Base-by-base conservation (phyloP, 2,329 filamentous ascomycete species). In the Trichoderma cornu-damae region DNA sequence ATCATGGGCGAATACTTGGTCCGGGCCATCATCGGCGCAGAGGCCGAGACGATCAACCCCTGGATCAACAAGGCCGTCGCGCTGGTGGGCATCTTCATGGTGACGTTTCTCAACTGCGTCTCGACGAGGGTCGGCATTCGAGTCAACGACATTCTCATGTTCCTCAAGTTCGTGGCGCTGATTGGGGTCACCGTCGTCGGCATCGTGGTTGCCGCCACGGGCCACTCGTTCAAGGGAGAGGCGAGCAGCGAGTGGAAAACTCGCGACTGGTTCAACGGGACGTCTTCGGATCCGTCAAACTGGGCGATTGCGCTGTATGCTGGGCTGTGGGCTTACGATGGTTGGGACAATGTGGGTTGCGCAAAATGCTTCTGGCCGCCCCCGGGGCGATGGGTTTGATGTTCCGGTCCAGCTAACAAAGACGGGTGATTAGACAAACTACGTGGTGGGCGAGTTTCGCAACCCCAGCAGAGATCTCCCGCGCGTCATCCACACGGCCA, bases 1-100 rank as follows among this genome's bases (percentile, higher is more conserved):
- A 96, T 99, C 67, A 96, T 97, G 78, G 94, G 94, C 42, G 94
- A 99, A 73, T 99, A 99, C 69, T 77, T 96, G n/a, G 90, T 96
- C 53, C 82, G 91, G 46, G 92, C 91, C 12, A 81, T 88, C 42
- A 87, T 96, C 59, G 92, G 92, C 7, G 85, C 91, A n/a, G 90
- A 96, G 58, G 89, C 89, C 2, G 86, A 89, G 66, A 84, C 85
- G 22, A 81, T 91, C 56, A 94, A 84, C 67, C 83, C 85, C 1
- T 97, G 93, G 92, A 82, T 96, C 67, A 91, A 89, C 77, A 99
- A 97, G 76, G 82, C 79, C 2, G 89, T 96, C 30, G 94, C 92
- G 1, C 72, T 97, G 59, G 76, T 83, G 6, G 92, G 89, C 2
- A 75, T 99, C 34, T 71, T 88, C 3, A 30, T 85, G 2, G 89